Percentiles rank a stretch among this genome's conserved stretches.
Evolutionary conservation across 371 early-diverging fungal species (phyloP).

Genomic region (Homolaphlyctis polyrhiza): DNA sequence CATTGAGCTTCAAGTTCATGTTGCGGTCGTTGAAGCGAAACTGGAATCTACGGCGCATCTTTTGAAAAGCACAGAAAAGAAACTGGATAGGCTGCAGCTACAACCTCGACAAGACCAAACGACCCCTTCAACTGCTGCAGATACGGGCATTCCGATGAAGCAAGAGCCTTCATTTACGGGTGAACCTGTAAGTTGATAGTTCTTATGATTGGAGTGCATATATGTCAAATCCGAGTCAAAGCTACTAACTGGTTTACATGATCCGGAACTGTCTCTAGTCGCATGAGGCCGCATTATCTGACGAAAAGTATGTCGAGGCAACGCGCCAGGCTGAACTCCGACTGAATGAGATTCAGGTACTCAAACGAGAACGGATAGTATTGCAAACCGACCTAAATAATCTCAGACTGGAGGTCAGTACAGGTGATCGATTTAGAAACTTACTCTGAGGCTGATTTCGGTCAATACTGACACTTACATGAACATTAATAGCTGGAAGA

Average conservation of each 20-base stretch:
- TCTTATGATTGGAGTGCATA: too few species aligned
- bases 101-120: too few species aligned
- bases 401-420: conserved; percentile 40
- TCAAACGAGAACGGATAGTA: conserved; percentile 42
- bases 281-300: not conserved
- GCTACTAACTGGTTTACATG: too few species aligned
- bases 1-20: not conserved
- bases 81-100: conserved; percentile 1
- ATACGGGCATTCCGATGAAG: too few species aligned
- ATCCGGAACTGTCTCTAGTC: too few species aligned
- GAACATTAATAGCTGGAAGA: not conserved
- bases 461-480: not conserved
- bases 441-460: not conserved
- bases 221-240: too few species aligned
- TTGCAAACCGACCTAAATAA: conserved; percentile 46
- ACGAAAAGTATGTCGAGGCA: conserved; percentile 9
- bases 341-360: conserved; percentile 50
- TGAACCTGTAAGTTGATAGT: too few species aligned
- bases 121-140: too few species aligned
- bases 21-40: not conserved
- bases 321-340: conserved; percentile 40
- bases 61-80: not conserved
- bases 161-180: too few species aligned
- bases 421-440: too few species aligned
- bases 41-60: not conserved